Percentiles rank a stretch among this genome's conserved stretches.
These are phyloP conservation scores for Trichothecium roseum DNA, from an alignment of 2,329 filamentous ascomycete species.

Conservation along the genomic window DNA sequence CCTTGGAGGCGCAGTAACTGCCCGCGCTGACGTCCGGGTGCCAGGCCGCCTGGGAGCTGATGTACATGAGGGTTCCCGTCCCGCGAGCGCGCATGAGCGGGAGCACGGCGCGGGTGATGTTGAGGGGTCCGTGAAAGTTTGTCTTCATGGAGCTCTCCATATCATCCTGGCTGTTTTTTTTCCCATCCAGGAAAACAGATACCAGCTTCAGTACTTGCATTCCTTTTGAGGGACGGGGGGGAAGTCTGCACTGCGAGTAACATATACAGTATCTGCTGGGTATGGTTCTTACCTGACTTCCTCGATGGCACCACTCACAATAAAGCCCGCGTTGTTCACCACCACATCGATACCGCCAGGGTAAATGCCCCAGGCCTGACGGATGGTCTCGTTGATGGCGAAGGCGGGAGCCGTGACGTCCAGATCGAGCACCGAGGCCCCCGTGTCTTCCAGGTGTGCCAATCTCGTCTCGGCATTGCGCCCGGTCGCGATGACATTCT, in stretches of 20 bases:
- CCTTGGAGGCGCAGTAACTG: slow-evolving; percentile 20
- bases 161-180: not conserved
- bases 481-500: slow-evolving; percentile 2
- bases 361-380: not conserved
- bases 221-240: too few species aligned
- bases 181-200: too few species aligned
- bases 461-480: not conserved
- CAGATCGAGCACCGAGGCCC: not conserved
- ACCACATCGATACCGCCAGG: slow-evolving; percentile 22
- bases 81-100: slow-evolving; percentile 19
- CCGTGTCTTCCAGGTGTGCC: not conserved
- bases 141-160: slow-evolving; percentile 10
- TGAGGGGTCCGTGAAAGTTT: slow-evolving; percentile 27
- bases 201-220: too few species aligned
- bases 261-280: too few species aligned
- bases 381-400: too few species aligned
- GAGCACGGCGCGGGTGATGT: slow-evolving; percentile 22
- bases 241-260: too few species aligned
- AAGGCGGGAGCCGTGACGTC: not conserved
- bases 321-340: slow-evolving; percentile 27
- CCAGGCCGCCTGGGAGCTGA: slow-evolving; percentile 25
- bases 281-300: slow-evolving; percentile 11
- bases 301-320: slow-evolving; percentile 13
- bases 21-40: slow-evolving; percentile 17
- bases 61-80: slow-evolving; percentile 19